Percentiles rank a stretch among this genome's conserved stretches.
These are phyloP conservation scores for Zymoseptoria ardabiliae DNA, from an alignment of 2,329 filamentous ascomycete species.

Conservation along the genomic window DNA sequence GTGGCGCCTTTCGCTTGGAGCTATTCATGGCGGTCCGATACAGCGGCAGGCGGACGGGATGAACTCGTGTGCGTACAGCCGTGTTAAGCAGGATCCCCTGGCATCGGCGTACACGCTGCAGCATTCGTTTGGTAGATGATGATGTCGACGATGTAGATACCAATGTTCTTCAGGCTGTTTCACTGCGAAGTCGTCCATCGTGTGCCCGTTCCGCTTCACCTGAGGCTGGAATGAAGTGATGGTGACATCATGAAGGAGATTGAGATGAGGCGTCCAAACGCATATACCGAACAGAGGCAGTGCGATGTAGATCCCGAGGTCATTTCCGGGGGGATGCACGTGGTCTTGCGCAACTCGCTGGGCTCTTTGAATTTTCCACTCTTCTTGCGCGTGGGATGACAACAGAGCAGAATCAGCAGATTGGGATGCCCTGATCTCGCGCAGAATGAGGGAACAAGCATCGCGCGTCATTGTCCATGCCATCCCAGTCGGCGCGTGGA, in stretches of 20 bases:
- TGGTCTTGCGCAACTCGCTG: not conserved
- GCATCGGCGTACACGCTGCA: not conserved
- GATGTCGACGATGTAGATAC: not conserved
- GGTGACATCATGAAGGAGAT: not conserved
- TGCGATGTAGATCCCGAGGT: not conserved
- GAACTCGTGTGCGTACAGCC: not conserved
- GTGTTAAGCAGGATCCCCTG: not conserved
- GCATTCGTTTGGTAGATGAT: not conserved
- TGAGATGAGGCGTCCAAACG: not conserved
- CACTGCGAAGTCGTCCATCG: too few relatives aligned
- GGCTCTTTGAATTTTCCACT: not conserved
- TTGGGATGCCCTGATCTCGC: not conserved
- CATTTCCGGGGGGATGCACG: not conserved
- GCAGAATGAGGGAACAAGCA: not conserved
- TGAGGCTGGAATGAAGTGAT: not conserved
- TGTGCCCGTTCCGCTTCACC: not conserved
- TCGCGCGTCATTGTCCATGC: too few relatives aligned
- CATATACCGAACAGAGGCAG: not conserved
- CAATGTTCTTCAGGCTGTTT: not conserved
- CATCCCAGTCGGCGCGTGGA: not conserved
- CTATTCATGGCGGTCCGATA: conserved; percentile 3
- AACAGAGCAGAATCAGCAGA: too few relatives aligned
- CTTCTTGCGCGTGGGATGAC: too few relatives aligned
- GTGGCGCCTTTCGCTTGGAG: conserved; percentile 12
- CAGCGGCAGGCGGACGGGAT: not conserved